These are phyloP conservation scores for Pyrenochaeta sp. DNA, from an alignment of 2,329 filamentous ascomycete species.

Conservation along the genomic window DNA sequence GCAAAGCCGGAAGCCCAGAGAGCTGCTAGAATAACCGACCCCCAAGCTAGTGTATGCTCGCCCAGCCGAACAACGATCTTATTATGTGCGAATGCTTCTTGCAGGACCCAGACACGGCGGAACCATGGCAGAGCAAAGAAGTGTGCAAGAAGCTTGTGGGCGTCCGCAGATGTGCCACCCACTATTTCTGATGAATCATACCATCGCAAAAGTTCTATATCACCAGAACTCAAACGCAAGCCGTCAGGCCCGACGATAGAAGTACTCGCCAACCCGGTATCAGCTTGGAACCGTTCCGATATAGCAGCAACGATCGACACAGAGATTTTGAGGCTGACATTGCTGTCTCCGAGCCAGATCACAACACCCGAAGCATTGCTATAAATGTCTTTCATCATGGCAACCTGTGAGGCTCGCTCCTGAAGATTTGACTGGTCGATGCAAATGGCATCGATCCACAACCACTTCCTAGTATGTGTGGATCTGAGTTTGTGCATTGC, in stretches of 20 bases:
- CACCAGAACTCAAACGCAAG: background rate
- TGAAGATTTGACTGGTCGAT: slow-evolving; percentile 33
- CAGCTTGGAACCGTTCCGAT: background rate
- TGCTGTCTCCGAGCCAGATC: slow-evolving; percentile 32
- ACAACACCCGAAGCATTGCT: slow-evolving; percentile 32
- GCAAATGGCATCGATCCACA: slow-evolving; percentile 32
- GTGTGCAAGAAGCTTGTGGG: slow-evolving; percentile 4
- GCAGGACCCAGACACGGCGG: slow-evolving; percentile 20
- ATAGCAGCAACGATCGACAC: background rate
- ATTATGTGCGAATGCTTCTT: slow-evolving; percentile 15
- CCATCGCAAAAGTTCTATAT: background rate
- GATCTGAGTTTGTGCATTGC: slow-evolving; percentile 8
- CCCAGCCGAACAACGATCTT: slow-evolving; percentile 11
- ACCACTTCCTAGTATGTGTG: slow-evolving; percentile 8
- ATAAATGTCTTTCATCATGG: slow-evolving; percentile 39
- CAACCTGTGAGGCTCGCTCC: slow-evolving; percentile 34
- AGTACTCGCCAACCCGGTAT: background rate
- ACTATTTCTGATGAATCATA: background rate
- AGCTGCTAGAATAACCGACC: slow-evolving; percentile 13
- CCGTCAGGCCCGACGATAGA: background rate
- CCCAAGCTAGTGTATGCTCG: slow-evolving; percentile 7
- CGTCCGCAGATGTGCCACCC: background rate
- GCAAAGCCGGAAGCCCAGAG: slow-evolving; percentile 16
- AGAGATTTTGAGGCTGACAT: background rate
- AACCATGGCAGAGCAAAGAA: slow-evolving; percentile 21